These are phyloP conservation scores for Dendrobium catenatum DNA, from an alignment of 106 monocot genomes.

Conservation along the genomic window DNA sequence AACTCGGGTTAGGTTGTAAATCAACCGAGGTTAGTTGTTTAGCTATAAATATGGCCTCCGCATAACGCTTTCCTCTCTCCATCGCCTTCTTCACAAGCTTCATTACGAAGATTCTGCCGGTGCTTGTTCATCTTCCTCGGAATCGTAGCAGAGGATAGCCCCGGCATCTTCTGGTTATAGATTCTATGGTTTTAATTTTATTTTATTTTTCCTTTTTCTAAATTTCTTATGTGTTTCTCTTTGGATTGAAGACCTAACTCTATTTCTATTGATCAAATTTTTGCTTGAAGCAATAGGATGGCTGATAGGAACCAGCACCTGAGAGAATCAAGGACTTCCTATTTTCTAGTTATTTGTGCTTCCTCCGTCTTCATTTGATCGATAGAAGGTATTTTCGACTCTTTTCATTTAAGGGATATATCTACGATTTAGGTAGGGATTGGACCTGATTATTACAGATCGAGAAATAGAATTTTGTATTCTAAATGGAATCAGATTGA, in stretches of 20 bases:
- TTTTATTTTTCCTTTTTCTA: background rate
- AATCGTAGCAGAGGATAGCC: background rate
- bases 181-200: background rate
- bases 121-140: background rate
- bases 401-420: background rate
- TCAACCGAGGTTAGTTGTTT: background rate
- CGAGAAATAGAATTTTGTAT: background rate
- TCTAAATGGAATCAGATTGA: background rate
- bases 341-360: constrained; percentile 30
- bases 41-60: background rate
- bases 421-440: background rate
- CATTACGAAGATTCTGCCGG: background rate
- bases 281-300: background rate
- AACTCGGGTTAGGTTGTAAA: background rate
- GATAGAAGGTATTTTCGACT: background rate
- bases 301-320: constrained; percentile 11
- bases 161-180: background rate
- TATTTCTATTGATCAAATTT: background rate
- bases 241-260: background rate
- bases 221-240: background rate
- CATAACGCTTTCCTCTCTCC: background rate
- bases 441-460: background rate
- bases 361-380: constrained; percentile 26
- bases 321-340: constrained; percentile 13
- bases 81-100: background rate